These are phyloP conservation scores for Boletellus sp. DNA, from an alignment of 768 basidiomycete genomes.

Conservation along the genomic window DNA sequence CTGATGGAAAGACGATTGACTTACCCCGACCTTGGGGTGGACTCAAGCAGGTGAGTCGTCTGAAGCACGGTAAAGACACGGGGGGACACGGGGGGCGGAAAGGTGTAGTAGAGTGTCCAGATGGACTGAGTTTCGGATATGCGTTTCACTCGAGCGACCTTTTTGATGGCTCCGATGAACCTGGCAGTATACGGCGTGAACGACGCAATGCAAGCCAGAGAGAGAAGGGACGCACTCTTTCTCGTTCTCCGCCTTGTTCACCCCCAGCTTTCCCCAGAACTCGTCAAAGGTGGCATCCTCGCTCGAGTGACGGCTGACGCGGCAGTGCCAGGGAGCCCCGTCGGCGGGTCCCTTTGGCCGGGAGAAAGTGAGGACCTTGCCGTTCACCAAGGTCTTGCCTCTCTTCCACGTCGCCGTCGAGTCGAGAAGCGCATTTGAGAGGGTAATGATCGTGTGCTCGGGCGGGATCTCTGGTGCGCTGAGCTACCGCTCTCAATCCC, in stretches of 20 bases:
- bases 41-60: slow-evolving; percentile 49
- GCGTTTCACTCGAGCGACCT: slow-evolving; percentile 57
- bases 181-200: slow-evolving; percentile 33
- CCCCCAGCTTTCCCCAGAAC: slow-evolving; percentile 65
- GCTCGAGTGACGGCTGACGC: slow-evolving; percentile 59
- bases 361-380: slow-evolving; percentile 52
- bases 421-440: slow-evolving; percentile 54
- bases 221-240: slow-evolving; percentile 46
- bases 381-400: slow-evolving; percentile 58
- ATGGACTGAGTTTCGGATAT: slow-evolving; percentile 62
- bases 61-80: slow-evolving; percentile 76
- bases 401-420: slow-evolving; percentile 59
- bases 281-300: slow-evolving; percentile 72
- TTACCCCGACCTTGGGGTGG: slow-evolving; percentile 58
- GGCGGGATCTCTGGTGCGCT: slow-evolving; percentile 51
- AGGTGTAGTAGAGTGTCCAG: slow-evolving; percentile 72
- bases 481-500: background rate
- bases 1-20: slow-evolving; percentile 14
- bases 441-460: slow-evolving; percentile 52
- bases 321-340: slow-evolving; percentile 63
- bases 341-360: slow-evolving; percentile 52
- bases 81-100: slow-evolving; percentile 65
- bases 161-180: slow-evolving; percentile 62
- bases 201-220: background rate
- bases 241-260: slow-evolving; percentile 66